Conservation (phyloP, 345 rosid species). For the Noccaea bulbosa region DNA sequence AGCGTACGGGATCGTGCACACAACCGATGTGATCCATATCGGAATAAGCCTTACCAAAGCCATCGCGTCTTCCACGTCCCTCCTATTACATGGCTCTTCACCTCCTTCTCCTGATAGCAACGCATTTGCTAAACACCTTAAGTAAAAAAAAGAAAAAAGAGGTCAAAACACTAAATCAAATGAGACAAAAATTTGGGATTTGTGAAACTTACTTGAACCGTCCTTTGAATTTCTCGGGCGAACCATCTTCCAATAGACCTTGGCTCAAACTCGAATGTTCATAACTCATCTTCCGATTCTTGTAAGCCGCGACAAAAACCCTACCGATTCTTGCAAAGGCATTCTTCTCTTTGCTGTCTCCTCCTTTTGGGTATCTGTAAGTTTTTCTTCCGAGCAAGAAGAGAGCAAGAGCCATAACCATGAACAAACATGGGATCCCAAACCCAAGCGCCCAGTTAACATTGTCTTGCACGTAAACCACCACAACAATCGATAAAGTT, state of each 20-base stretch:
- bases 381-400: constrained; percentile 41
- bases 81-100: constrained; percentile 52
- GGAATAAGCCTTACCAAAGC: constrained; percentile 68
- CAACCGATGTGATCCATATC: constrained; percentile 67
- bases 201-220: constrained; percentile 9
- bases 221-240: constrained; percentile 1
- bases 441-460: constrained; percentile 38
- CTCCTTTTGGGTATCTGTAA: constrained; percentile 26
- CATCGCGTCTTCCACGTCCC: constrained; percentile 83
- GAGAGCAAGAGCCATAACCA: constrained; percentile 40
- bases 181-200: constrained; percentile 6
- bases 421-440: constrained; percentile 42
- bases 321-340: constrained; percentile 36
- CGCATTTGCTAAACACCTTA: constrained; percentile 53
- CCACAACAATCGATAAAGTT: constrained; percentile 25
- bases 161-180: neutral
- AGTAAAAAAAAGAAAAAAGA: neutral
- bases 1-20: constrained; percentile 56
- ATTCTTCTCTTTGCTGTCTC: neutral
- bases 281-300: constrained; percentile 29
- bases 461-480: constrained; percentile 35
- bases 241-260: constrained; percentile 17
- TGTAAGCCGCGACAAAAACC: constrained; percentile 32
- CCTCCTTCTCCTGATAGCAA: constrained; percentile 42
- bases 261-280: constrained; percentile 26